Evolutionary conservation across 2,329 filamentous ascomycete genomes (phyloP).

Genomic region (Lomentospora prolificans): DNA sequence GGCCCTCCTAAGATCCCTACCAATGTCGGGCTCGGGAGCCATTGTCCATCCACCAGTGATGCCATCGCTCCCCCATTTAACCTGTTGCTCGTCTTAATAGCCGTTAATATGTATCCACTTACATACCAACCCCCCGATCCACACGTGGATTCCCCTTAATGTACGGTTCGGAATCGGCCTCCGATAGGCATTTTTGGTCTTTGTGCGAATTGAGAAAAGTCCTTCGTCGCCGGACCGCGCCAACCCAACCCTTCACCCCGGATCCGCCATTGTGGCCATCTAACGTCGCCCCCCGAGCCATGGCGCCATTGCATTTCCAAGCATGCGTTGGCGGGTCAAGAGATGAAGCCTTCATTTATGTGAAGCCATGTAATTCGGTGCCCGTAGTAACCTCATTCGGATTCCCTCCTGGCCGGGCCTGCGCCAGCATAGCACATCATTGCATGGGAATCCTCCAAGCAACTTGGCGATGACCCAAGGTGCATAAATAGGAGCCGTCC

Average conservation of each 20-base stretch:
- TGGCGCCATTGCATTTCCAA: not conserved
- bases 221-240: not conserved
- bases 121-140: not conserved
- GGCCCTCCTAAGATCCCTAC: not conserved
- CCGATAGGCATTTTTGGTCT: too few species aligned
- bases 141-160: not conserved
- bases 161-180: not conserved
- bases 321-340: not conserved
- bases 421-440: not conserved
- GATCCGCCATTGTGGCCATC: not conserved
- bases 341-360: slow-evolving; percentile 1
- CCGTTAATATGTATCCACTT: not conserved
- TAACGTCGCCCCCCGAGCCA: not conserved
- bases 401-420: not conserved
- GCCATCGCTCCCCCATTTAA: not conserved
- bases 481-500: not conserved
- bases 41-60: not conserved
- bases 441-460: not conserved
- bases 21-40: too few species aligned
- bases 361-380: not conserved
- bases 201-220: too few species aligned
- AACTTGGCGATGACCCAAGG: not conserved
- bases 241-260: not conserved
- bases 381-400: not conserved
- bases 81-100: not conserved